A percentile compares a stretch with the other conserved stretches of the same genome.
Conservation (phyloP, 1,284 basidiomycete species). For the Mrakiaceae sp. region DNA sequence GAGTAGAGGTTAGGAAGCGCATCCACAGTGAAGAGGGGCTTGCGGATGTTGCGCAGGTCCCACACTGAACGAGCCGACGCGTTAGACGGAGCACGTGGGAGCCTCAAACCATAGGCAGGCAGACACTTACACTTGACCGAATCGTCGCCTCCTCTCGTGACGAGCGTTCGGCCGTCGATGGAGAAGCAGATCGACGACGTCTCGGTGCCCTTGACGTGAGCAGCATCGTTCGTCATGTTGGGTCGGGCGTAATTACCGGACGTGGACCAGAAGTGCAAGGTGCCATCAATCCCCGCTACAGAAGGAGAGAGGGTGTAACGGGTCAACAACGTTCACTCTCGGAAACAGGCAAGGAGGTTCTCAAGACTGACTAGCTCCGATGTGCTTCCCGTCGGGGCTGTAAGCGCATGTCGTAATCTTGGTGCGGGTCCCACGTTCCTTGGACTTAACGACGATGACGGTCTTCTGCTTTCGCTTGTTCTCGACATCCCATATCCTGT, state of each 20-base stretch:
- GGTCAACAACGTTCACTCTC: neutral
- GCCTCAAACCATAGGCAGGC: neutral
- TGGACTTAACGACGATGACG: slow-evolving; percentile 91
- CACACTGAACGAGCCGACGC: slow-evolving; percentile 53
- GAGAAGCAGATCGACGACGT: slow-evolving; percentile 76
- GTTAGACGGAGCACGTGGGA: neutral
- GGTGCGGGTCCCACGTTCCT: slow-evolving; percentile 87
- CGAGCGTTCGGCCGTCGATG: slow-evolving; percentile 64
- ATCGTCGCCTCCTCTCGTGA: slow-evolving; percentile 83
- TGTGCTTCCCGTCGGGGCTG: slow-evolving; percentile 69
- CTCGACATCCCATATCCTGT: slow-evolving; percentile 84
- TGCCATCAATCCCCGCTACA: slow-evolving; percentile 79
- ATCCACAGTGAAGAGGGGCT: slow-evolving; percentile 55
- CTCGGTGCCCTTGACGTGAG: slow-evolving; percentile 70
- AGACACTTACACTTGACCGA: slow-evolving; percentile 74
- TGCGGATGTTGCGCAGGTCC: slow-evolving; percentile 81
- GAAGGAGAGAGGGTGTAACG: neutral
- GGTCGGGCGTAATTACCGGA: slow-evolving; percentile 84
- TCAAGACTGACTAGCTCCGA: slow-evolving; percentile 61
- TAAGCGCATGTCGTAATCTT: slow-evolving; percentile 80
- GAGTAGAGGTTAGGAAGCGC: slow-evolving; percentile 70
- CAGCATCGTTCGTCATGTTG: slow-evolving; percentile 68
- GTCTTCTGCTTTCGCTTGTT: slow-evolving; percentile 80
- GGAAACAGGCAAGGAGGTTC: neutral
- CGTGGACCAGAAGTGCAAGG: slow-evolving; percentile 86